A percentile compares a stretch with the other conserved stretches of the same genome.
Evolutionary conservation across 495 filamentous ascomycete genomes (phyloP).

Genomic region (Hypomontagnella submonticulosa): DNA sequence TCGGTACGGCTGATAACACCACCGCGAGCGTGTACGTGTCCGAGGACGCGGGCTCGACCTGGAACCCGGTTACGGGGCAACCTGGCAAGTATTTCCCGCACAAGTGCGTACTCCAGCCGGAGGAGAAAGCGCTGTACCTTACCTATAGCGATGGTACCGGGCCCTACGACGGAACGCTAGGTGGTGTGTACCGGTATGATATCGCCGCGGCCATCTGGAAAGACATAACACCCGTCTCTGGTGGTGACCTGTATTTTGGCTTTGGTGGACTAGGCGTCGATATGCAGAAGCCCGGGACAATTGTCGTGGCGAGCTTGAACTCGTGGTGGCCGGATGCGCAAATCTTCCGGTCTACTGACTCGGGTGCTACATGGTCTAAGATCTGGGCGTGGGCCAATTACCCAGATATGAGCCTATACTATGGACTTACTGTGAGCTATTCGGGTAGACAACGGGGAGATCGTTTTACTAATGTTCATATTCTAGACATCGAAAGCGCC

Average conservation of each 20-base stretch:
- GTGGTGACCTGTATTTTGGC: slow-evolving; percentile 58
- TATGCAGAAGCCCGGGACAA: slow-evolving; percentile 63
- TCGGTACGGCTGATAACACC: slow-evolving; percentile 64
- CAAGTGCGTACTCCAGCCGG: slow-evolving; percentile 63
- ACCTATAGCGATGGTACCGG: slow-evolving; percentile 67
- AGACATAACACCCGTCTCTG: slow-evolving; percentile 64
- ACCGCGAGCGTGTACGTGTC: slow-evolving; percentile 65
- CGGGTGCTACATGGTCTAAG: slow-evolving; percentile 62
- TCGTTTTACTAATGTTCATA: slow-evolving; percentile 21
- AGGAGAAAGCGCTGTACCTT: slow-evolving; percentile 66
- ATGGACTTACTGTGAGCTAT: slow-evolving; percentile 54
- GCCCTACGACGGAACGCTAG: slow-evolving; percentile 64
- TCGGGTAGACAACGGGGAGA: slow-evolving; percentile 31
- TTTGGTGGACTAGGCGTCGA: slow-evolving; percentile 68
- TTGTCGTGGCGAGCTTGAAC: slow-evolving; percentile 67
- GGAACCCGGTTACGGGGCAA: slow-evolving; percentile 61
- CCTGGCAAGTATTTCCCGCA: slow-evolving; percentile 65
- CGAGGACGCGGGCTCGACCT: slow-evolving; percentile 63
- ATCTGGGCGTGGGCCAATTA: slow-evolving; percentile 65
- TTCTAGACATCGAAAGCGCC: slow-evolving; percentile 55
- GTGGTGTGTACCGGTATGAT: slow-evolving; percentile 65
- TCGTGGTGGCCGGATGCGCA: slow-evolving; percentile 70
- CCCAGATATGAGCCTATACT: slow-evolving; percentile 59
- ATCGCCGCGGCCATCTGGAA: slow-evolving; percentile 61
- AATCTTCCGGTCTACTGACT: slow-evolving; percentile 64